Percentiles rank a stretch among this genome's conserved stretches.
Conservation (phyloP, 2,329 filamentous ascomycete genomes). For the Colletotrichum gloeosporioides region DNA sequence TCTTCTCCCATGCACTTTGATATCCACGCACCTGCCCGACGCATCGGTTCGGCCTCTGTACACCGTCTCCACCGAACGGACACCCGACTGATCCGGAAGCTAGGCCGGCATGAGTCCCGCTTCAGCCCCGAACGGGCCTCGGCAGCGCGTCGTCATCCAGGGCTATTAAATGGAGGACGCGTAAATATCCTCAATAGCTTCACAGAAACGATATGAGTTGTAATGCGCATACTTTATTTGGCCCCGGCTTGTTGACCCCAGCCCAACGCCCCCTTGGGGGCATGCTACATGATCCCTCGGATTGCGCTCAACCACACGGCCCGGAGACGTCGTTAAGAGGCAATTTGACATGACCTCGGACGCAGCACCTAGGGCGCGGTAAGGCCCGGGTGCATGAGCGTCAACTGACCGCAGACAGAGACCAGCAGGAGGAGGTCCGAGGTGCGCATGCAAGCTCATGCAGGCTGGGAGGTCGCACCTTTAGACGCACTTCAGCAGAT, state of each 20-base stretch:
- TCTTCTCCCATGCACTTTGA: background rate
- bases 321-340: background rate
- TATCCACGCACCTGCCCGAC: background rate
- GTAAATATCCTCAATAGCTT: background rate
- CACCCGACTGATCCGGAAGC: constrained; percentile 8
- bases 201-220: background rate
- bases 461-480: background rate
- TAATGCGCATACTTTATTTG: background rate
- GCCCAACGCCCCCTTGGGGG: background rate
- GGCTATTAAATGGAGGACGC: background rate
- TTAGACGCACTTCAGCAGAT: background rate
- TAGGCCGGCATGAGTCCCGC: background rate
- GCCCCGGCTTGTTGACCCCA: background rate
- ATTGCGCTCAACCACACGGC: background rate
- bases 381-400: background rate
- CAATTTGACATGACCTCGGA: background rate
- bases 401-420: background rate
- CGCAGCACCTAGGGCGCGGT: background rate
- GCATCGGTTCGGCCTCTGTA: background rate
- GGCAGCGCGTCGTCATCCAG: background rate
- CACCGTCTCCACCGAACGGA: constrained; percentile 5
- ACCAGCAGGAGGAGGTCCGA: background rate
- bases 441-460: background rate
- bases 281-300: background rate
- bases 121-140: background rate